phyloP scores from a whole-genome alignment of 208 protist genomes.

The Acanthamoeba castellanii region DNA sequence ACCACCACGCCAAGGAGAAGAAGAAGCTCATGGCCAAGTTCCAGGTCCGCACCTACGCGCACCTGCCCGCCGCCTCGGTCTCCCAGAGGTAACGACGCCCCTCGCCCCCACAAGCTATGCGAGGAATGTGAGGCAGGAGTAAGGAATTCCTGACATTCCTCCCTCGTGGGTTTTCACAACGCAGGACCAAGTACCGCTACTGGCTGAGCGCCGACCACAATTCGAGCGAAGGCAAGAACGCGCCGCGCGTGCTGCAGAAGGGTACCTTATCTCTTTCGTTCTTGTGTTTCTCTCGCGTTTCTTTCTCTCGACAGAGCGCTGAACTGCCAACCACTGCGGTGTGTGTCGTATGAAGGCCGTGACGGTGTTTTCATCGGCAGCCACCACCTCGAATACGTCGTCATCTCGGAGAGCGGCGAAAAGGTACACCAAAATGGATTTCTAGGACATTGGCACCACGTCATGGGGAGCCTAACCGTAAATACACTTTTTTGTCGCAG shows the following conservation, averaged over 20 bases:
- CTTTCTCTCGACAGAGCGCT: not conserved
- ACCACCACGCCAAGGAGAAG: not conserved
- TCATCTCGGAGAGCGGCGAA: constrained; percentile 49
- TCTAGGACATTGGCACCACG: too few relatives aligned
- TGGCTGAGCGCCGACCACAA: constrained; percentile 62
- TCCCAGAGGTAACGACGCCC: not conserved
- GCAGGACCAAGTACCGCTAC: constrained; percentile 24
- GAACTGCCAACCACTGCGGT: too few relatives aligned
- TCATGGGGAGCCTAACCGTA: too few relatives aligned
- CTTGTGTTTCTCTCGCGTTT: not conserved
- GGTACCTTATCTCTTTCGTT: not conserved
- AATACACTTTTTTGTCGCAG: too few relatives aligned
- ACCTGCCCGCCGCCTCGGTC: not conserved
- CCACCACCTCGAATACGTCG: constrained; percentile 46
- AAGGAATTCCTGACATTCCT: not conserved
- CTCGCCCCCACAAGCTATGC: not conserved
- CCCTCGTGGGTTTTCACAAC: not conserved
- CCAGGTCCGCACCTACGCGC: constrained; percentile 12
- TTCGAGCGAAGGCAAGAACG: constrained; percentile 31
- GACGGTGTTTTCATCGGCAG: constrained; percentile 48
- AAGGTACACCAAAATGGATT: too few relatives aligned
- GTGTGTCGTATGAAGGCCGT: not conserved
- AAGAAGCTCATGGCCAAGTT: not conserved
- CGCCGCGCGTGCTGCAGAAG: not conserved
- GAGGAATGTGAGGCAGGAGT: too few relatives aligned